Percentiles rank a stretch among this genome's conserved stretches.
phyloP scores from a whole-genome alignment of 1,284 basidiomycete species.

The Leccinum glutinopallens region DNA sequence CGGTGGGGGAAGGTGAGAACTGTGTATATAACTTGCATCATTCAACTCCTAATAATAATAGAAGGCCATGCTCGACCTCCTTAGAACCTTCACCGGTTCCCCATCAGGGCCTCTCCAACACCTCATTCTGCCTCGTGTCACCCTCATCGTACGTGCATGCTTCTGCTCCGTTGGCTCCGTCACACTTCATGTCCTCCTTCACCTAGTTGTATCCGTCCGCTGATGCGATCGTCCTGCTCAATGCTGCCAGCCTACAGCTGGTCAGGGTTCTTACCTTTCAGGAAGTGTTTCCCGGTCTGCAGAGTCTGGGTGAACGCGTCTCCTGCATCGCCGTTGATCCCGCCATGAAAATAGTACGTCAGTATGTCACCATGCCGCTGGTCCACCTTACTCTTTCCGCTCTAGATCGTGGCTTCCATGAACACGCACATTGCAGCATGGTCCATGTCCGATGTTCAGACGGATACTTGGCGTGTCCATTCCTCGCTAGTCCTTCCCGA shows the following conservation, averaged over 20 bases:
- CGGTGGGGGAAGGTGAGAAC: neutral
- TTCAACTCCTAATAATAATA: neutral
- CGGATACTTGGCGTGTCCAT: slow-evolving; percentile 73
- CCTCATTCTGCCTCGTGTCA: slow-evolving; percentile 54
- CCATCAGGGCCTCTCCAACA: slow-evolving; percentile 59
- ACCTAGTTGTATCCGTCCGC: slow-evolving; percentile 69
- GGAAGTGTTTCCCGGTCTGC: slow-evolving; percentile 69
- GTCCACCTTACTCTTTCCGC: neutral
- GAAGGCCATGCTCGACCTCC: slow-evolving; percentile 57
- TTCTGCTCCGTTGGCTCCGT: neutral
- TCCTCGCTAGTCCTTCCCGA: slow-evolving; percentile 69
- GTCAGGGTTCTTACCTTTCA: slow-evolving; percentile 71
- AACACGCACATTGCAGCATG: slow-evolving; percentile 69
- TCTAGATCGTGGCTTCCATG: slow-evolving; percentile 71
- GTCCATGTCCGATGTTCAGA: slow-evolving; percentile 64
- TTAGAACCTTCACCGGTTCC: slow-evolving; percentile 56
- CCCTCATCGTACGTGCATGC: slow-evolving; percentile 55
- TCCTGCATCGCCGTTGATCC: slow-evolving; percentile 68
- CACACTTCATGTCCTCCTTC: slow-evolving; percentile 1
- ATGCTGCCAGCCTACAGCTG: slow-evolving; percentile 63
- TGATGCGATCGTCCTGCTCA: slow-evolving; percentile 66
- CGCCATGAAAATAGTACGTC: slow-evolving; percentile 74
- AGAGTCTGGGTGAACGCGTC: slow-evolving; percentile 48
- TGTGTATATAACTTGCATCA: slow-evolving; percentile 10
- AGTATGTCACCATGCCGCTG: slow-evolving; percentile 7